Evolutionary conservation across 352 stramenopile species (phyloP), one percentile per base, ranked within the genome.

Genomic region (Globisporangium ultimum): DNA sequence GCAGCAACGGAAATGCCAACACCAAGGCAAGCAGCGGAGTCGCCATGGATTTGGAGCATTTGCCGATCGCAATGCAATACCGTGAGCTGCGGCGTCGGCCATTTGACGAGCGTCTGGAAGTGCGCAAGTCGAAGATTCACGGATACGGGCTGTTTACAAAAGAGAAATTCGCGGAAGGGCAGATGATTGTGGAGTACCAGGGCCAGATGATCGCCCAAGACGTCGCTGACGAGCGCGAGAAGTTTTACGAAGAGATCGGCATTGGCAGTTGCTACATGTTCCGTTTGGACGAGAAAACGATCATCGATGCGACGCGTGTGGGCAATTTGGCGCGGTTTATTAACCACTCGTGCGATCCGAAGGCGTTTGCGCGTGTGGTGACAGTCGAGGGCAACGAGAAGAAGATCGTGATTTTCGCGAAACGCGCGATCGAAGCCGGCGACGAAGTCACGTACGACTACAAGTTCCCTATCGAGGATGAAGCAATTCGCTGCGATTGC

Each of bases 181-280:
- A 97, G 57, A 97, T 99, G 88, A 97, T 99, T 47, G 89, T 98
- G 41, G 96, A 99, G 76, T 99, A 99, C 62, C 87, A 97, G 61
- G 96, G 96, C 7, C 87, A 98, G 69, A 87, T 95, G 65, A 89
- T 98, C 66, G 68, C 76, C n/a, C 85, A 97, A 61, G 52, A 70
- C 14, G 88, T 98, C 22, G 94, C 95, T 0, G 95, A 98, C 59
- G 92, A 93, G 51, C 87, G 95, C 14, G 96, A 99, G 64, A 83
- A 90, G 45, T 74, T 91, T 56, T 98, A 99, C 61, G 94, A 98
- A 63, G 88, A 92, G 43, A 87, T 87, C 62, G 93, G 91, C 13
- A 87, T 98, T 48, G 96, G 96, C 36, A 97, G 84, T 52, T 98
- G 97, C 76, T 99, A 99, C 76, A 98, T 99, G 88, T 99, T 99